Percentiles rank a stretch among this genome's conserved stretches.
These are phyloP conservation scores for Pholiota microspora DNA, from an alignment of 768 basidiomycete species.

Conservation along the genomic window DNA sequence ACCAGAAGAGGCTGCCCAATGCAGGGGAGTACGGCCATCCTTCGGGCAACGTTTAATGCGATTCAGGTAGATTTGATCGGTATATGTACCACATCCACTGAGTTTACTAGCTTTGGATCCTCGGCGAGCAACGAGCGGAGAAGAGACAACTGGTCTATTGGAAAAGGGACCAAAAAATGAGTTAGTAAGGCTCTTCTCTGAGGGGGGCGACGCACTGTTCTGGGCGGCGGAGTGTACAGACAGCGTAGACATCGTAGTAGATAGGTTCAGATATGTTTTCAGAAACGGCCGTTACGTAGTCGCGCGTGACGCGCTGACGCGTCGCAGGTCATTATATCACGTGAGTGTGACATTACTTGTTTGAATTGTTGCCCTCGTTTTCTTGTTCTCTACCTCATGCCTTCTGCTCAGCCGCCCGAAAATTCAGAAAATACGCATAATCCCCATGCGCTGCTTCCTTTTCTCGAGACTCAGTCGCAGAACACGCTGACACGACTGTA, in stretches of 20 bases:
- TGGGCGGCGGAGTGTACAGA: conserved; percentile 67
- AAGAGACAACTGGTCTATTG: conserved; percentile 66
- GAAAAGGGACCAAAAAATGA: conserved; percentile 1
- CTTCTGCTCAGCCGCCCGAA: conserved; percentile 27
- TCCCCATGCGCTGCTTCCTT: conserved; percentile 72
- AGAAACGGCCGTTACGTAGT: conserved; percentile 10
- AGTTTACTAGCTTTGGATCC: conserved; percentile 59
- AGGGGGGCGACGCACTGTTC: conserved; percentile 45
- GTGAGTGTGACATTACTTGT: conserved; percentile 1
- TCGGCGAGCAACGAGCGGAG: conserved; percentile 63
- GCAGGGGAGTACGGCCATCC: conserved; percentile 82
- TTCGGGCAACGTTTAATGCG: conserved; percentile 24
- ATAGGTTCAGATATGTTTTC: neutral
- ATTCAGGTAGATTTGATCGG: conserved; percentile 8
- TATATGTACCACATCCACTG: conserved; percentile 55
- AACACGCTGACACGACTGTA: conserved; percentile 77
- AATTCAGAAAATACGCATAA: conserved; percentile 25
- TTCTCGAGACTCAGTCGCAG: conserved; percentile 80
- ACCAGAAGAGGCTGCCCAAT: conserved; percentile 82
- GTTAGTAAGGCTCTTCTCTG: neutral
- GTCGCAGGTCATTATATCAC: conserved; percentile 17
- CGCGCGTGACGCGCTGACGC: conserved; percentile 23
- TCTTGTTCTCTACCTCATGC: conserved; percentile 17
- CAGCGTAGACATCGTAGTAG: conserved; percentile 38
- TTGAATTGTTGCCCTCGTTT: conserved; percentile 1